phyloP scores from a whole-genome alignment of 768 basidiomycete species.

The Naganishia kalamii region DNA sequence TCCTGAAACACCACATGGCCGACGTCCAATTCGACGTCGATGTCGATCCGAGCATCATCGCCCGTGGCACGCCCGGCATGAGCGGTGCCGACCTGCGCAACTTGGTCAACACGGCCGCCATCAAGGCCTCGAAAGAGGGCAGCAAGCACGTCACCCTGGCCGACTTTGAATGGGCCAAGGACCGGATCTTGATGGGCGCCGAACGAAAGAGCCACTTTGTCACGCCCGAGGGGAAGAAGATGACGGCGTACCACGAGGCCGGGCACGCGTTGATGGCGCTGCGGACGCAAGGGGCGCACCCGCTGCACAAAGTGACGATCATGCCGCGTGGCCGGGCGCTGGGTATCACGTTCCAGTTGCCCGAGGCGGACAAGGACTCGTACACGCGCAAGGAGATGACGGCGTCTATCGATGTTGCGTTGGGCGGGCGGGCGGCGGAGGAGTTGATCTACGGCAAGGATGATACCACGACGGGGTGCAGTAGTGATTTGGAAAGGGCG shows the following conservation, averaged over 20 bases:
- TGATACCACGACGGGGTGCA: slow-evolving; percentile 84
- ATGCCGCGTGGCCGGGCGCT: slow-evolving; percentile 91
- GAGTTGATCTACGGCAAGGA: slow-evolving; percentile 84
- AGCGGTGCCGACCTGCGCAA: slow-evolving; percentile 96
- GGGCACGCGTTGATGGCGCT: slow-evolving; percentile 92
- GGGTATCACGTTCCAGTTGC: slow-evolving; percentile 53
- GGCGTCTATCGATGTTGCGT: slow-evolving; percentile 71
- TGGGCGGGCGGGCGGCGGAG: slow-evolving; percentile 94
- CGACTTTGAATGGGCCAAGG: slow-evolving; percentile 97
- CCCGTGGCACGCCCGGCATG: slow-evolving; percentile 90
- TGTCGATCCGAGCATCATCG: slow-evolving; percentile 79
- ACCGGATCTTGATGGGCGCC: slow-evolving; percentile 93
- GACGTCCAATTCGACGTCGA: slow-evolving; percentile 60
- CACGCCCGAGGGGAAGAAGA: slow-evolving; percentile 73
- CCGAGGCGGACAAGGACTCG: slow-evolving; percentile 47
- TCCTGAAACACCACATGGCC: slow-evolving; percentile 83
- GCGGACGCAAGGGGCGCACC: slow-evolving; percentile 91
- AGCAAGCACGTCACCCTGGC: slow-evolving; percentile 57
- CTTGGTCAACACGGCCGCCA: slow-evolving; percentile 92
- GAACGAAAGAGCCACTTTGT: slow-evolving; percentile 87
- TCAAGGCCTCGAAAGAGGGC: slow-evolving; percentile 83
- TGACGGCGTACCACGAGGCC: slow-evolving; percentile 91
- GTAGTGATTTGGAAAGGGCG: slow-evolving; percentile 75
- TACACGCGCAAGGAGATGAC: slow-evolving; percentile 46
- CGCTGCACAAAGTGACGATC: slow-evolving; percentile 91